Percentiles rank a stretch among this genome's conserved stretches.
phyloP scores from a whole-genome alignment of 495 filamentous ascomycete species.

The Aspergillus funiculosus region DNA sequence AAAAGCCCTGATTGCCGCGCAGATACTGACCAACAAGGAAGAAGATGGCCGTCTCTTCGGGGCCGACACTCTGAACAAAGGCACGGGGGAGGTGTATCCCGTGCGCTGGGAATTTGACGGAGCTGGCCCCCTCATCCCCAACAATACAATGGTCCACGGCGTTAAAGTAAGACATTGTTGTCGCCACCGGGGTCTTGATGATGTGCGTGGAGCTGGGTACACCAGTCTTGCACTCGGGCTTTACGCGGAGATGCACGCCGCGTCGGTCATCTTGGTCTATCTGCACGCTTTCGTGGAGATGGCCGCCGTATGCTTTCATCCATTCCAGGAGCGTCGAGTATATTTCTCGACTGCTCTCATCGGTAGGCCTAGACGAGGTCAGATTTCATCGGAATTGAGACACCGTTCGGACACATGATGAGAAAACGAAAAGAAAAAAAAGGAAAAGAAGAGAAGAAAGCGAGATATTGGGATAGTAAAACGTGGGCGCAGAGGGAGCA shows the following conservation, averaged over 20 bases:
- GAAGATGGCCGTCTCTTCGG: slow-evolving; percentile 40
- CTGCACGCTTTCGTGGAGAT: slow-evolving; percentile 35
- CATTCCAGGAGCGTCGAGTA: slow-evolving; percentile 37
- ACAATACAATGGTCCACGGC: slow-evolving; percentile 31
- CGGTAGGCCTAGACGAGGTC: slow-evolving; percentile 9
- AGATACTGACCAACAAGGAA: slow-evolving; percentile 56
- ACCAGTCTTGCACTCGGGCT: slow-evolving; percentile 20
- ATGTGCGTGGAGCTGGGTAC: slow-evolving; percentile 32
- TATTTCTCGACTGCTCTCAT: slow-evolving; percentile 20
- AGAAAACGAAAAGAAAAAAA: not conserved
- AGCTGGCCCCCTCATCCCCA: slow-evolving; percentile 4
- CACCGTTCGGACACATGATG: not conserved
- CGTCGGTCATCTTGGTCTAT: slow-evolving; percentile 36
- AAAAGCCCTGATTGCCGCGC: slow-evolving; percentile 45
- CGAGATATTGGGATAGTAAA: too few species aligned
- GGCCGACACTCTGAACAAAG: slow-evolving; percentile 34
- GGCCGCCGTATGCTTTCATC: slow-evolving; percentile 38
- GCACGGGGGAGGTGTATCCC: slow-evolving; percentile 29
- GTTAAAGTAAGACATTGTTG: slow-evolving; percentile 51
- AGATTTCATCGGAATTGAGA: not conserved
- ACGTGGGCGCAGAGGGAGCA: not conserved
- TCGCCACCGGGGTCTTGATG: slow-evolving; percentile 39
- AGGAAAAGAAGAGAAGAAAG: not conserved
- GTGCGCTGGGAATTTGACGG: slow-evolving; percentile 30
- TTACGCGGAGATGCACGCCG: slow-evolving; percentile 45